A percentile compares a stretch with the other conserved stretches of the same genome.
phyloP scores from a whole-genome alignment of 768 basidiomycete species.

The Lepiota venenata region DNA sequence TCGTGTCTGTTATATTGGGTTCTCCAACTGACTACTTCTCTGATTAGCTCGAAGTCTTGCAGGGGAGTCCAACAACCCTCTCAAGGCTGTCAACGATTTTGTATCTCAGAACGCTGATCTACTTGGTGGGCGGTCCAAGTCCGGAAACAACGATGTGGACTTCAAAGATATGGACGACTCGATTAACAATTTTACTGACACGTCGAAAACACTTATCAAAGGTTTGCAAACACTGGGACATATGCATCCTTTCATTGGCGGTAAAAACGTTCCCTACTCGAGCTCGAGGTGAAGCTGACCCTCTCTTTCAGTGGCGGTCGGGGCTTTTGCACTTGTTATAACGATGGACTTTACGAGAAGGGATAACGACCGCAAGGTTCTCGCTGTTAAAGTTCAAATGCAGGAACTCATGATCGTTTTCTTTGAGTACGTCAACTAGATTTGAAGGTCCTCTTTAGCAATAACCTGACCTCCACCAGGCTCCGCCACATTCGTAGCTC shows the following conservation, averaged over 20 bases:
- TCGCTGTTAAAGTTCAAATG: slow-evolving; percentile 45
- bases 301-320: slow-evolving; percentile 32
- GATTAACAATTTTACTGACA: slow-evolving; percentile 25
- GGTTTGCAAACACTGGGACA: slow-evolving; percentile 28
- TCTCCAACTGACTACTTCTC: not conserved
- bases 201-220: slow-evolving; percentile 25
- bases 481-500: slow-evolving; percentile 25
- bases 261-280: slow-evolving; percentile 16
- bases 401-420: slow-evolving; percentile 42
- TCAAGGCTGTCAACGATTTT: slow-evolving; percentile 13
- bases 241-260: slow-evolving; percentile 33
- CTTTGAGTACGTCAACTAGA: slow-evolving; percentile 31
- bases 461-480: slow-evolving; percentile 12
- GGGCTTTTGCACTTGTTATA: slow-evolving; percentile 46
- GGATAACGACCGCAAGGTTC: slow-evolving; percentile 49
- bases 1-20: not conserved
- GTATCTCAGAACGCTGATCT: slow-evolving; percentile 11
- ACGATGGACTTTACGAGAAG: slow-evolving; percentile 42
- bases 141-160: slow-evolving; percentile 1
- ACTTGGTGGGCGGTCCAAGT: not conserved
- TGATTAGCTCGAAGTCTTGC: slow-evolving; percentile 1
- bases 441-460: not conserved
- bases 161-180: slow-evolving; percentile 25
- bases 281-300: not conserved
- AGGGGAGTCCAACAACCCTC: slow-evolving; percentile 5